Percentiles rank a stretch among this genome's conserved stretches.
These are phyloP conservation scores for Graphilbum fragrans DNA, from an alignment of 2,329 filamentous ascomycete species.

Conservation along the genomic window DNA sequence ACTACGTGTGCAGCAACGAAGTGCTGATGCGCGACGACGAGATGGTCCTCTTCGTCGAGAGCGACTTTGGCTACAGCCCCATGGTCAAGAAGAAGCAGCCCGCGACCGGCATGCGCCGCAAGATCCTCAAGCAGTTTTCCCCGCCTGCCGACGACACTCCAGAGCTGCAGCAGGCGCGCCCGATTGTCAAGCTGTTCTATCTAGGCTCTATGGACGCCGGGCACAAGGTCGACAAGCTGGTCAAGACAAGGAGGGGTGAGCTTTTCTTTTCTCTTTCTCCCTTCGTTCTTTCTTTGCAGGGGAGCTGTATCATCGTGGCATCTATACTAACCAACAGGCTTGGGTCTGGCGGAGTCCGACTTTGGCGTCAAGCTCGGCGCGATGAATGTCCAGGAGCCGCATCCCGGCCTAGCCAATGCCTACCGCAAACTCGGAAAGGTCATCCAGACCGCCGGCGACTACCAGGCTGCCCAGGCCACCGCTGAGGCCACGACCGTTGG, in stretches of 20 bases:
- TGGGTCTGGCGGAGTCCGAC: slow-evolving; percentile 85
- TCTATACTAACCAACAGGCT: slow-evolving; percentile 37
- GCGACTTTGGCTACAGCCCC: slow-evolving; percentile 95
- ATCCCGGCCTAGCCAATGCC: slow-evolving; percentile 75
- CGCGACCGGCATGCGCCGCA: slow-evolving; percentile 85
- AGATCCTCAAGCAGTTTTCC: slow-evolving; percentile 96
- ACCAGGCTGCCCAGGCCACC: slow-evolving; percentile 90
- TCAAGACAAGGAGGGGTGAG: slow-evolving; percentile 80
- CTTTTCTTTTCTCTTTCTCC: neutral
- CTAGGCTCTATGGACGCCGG: slow-evolving; percentile 92
- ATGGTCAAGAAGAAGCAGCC: slow-evolving; percentile 94
- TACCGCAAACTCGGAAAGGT: slow-evolving; percentile 93
- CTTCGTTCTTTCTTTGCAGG: neutral
- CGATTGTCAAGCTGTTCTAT: slow-evolving; percentile 91
- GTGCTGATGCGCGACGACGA: slow-evolving; percentile 91
- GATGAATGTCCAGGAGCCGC: slow-evolving; percentile 83
- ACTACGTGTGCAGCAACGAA: slow-evolving; percentile 83
- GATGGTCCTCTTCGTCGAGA: slow-evolving; percentile 97
- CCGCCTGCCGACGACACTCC: slow-evolving; percentile 95
- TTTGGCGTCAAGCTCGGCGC: slow-evolving; percentile 80
- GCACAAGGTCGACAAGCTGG: slow-evolving; percentile 89
- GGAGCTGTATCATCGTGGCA: neutral
- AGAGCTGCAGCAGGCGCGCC: slow-evolving; percentile 79
- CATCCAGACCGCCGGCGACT: slow-evolving; percentile 88
- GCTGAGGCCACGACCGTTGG: slow-evolving; percentile 91